Conservation (phyloP, 2,329 filamentous ascomycete genomes). For the Cordyceps fumosorosea region DNA sequence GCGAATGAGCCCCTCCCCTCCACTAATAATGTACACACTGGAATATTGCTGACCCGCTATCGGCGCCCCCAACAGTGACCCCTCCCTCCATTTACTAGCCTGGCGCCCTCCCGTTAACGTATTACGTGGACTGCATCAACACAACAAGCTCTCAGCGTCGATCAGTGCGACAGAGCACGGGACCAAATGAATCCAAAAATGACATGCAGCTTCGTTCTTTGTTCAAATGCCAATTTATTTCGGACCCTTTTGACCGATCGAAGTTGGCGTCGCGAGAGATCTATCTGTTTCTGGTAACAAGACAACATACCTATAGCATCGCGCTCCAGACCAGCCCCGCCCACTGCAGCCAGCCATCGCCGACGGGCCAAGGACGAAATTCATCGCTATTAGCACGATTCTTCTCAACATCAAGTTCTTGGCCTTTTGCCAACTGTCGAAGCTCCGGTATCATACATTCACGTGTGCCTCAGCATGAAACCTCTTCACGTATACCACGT, state of each 20-base stretch:
- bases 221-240: neutral
- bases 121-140: neutral
- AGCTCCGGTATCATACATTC: neutral
- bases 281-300: neutral
- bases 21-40: neutral
- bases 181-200: neutral
- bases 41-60: neutral
- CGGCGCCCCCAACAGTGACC: neutral
- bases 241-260: neutral
- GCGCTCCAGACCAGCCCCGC: neutral
- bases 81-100: neutral
- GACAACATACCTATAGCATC: no score
- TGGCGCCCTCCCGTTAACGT: neutral
- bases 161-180: neutral
- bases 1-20: neutral
- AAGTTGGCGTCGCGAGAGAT: neutral
- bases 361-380: neutral
- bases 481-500: constrained; percentile 52
- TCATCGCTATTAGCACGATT: neutral
- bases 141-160: neutral
- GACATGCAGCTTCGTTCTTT: neutral
- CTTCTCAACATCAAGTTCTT: neutral
- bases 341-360: neutral
- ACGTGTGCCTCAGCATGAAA: neutral
- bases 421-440: neutral